Percentiles rank a stretch among this genome's conserved stretches.
Evolutionary conservation across 148 eudicot genomes (phyloP).

Genomic region (Arbutus unedo): DNA sequence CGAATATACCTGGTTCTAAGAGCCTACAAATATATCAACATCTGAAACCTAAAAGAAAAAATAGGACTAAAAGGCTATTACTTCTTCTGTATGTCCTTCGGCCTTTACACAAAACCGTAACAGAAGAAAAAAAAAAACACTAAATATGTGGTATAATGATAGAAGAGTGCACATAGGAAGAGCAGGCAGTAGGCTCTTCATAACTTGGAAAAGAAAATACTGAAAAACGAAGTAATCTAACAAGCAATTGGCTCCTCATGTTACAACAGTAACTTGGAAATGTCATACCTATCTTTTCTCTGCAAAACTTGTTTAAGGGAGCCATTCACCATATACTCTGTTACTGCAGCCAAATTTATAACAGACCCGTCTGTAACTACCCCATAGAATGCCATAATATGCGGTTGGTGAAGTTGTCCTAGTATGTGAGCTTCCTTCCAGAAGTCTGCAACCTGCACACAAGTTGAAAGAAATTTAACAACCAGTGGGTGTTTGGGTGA

Average conservation of each 20-base stretch:
- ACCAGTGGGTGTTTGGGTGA: background rate
- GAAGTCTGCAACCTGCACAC: conserved; percentile 36
- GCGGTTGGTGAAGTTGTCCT: conserved; percentile 44
- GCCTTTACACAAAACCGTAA: background rate
- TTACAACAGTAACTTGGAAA: background rate
- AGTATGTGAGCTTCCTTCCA: conserved; percentile 54
- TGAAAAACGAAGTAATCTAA: too few species aligned
- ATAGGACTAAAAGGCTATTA: background rate
- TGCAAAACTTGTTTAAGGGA: conserved; percentile 43
- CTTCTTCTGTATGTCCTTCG: background rate
- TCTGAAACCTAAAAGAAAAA: background rate
- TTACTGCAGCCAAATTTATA: conserved; percentile 40
- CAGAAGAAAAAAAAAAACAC: background rate
- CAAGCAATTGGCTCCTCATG: too few species aligned
- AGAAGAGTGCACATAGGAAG: too few species aligned
- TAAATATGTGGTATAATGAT: too few species aligned
- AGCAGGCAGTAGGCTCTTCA: too few species aligned
- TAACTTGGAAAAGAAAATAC: too few species aligned
- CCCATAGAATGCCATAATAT: conserved; percentile 44
- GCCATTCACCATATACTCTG: conserved; percentile 46
- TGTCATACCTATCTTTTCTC: conserved; percentile 37
- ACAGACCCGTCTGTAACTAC: conserved; percentile 42
- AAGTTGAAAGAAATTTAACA: background rate
- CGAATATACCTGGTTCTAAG: background rate
- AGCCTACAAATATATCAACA: background rate